phyloP scores from a whole-genome alignment of 1,284 basidiomycete genomes.

The Schizophyllum commune region DNA sequence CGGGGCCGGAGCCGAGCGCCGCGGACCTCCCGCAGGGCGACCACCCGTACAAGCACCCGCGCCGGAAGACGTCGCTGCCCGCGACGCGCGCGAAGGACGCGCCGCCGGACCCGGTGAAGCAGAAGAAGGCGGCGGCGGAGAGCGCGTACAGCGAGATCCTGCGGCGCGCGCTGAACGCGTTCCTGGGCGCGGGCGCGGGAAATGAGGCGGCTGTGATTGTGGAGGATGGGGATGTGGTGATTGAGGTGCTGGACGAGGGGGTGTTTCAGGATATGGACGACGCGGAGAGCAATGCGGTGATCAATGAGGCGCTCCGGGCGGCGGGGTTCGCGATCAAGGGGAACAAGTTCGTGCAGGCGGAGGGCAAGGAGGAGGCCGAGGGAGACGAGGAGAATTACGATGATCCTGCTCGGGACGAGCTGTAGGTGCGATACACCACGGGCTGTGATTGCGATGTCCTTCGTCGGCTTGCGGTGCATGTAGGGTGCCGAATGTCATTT shows the following conservation, averaged over 20 bases:
- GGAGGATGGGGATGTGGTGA: constrained; percentile 45
- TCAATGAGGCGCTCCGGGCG: constrained; percentile 33
- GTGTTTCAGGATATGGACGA: constrained; percentile 27
- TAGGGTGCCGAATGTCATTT: too few species aligned
- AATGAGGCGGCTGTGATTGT: constrained; percentile 32
- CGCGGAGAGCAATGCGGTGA: constrained; percentile 18
- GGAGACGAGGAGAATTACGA: constrained; percentile 13
- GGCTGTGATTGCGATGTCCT: too few species aligned
- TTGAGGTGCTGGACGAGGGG: constrained; percentile 49
- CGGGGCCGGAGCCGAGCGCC: constrained; percentile 24
- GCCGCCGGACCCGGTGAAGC: constrained; percentile 14
- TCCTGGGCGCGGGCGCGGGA: constrained; percentile 28
- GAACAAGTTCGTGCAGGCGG: constrained; percentile 14
- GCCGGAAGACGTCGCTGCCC: constrained; percentile 42
- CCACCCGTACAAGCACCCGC: constrained; percentile 43
- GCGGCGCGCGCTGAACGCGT: constrained; percentile 34
- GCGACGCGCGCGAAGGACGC: constrained; percentile 25
- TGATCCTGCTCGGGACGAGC: background rate
- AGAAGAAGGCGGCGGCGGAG: constrained; percentile 10
- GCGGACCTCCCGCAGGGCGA: constrained; percentile 38
- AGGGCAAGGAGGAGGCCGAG: constrained; percentile 13
- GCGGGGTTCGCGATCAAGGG: constrained; percentile 34
- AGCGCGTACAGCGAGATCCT: constrained; percentile 25
- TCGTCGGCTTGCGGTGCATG: too few species aligned
- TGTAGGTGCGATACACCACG: background rate